Evolutionary conservation across 2,329 filamentous ascomycete species (phyloP).

Genomic region (Coleophoma eucalyptorum): DNA sequence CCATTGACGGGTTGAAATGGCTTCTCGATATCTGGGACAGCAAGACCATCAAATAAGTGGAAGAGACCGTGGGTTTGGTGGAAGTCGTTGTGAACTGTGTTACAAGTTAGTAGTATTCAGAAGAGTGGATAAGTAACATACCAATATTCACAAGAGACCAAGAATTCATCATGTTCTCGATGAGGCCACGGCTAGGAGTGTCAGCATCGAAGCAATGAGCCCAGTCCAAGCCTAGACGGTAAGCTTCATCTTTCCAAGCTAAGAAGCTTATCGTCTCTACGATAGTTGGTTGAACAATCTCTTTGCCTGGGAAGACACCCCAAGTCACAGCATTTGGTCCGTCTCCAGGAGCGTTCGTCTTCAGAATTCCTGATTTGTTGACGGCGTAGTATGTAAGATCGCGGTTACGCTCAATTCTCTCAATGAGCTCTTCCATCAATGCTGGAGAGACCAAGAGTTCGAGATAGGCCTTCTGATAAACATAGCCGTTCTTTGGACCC

Average conservation of each 20-base stretch:
- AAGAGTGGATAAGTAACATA: slow-evolving; percentile 38
- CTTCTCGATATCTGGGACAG: slow-evolving; percentile 61
- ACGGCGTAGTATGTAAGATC: slow-evolving; percentile 94
- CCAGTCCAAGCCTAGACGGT: slow-evolving; percentile 89
- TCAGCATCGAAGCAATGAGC: slow-evolving; percentile 79
- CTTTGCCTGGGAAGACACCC: slow-evolving; percentile 98
- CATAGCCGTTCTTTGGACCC: slow-evolving; percentile 92
- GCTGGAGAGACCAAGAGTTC: slow-evolving; percentile 84
- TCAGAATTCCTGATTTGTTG: slow-evolving; percentile 75
- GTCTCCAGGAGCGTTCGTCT: slow-evolving; percentile 79
- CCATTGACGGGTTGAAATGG: slow-evolving; percentile 14
- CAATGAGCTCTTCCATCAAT: slow-evolving; percentile 72
- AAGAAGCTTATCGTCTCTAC: slow-evolving; percentile 97
- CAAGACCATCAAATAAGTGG: slow-evolving; percentile 75
- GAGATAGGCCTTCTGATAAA: slow-evolving; percentile 97
- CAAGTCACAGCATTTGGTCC: slow-evolving; percentile 98
- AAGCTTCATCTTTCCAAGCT: slow-evolving; percentile 98
- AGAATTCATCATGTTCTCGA: slow-evolving; percentile 78
- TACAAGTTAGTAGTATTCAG: slow-evolving; percentile 17
- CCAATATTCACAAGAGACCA: slow-evolving; percentile 97
- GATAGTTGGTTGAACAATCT: slow-evolving; percentile 99
- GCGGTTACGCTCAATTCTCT: slow-evolving; percentile 71
- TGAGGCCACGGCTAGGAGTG: slow-evolving; percentile 73
- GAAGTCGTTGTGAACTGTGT: slow-evolving; percentile 93
- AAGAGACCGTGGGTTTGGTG: slow-evolving; percentile 80